A percentile compares a stretch with the other conserved stretches of the same genome.
Conservation (phyloP, 1,284 basidiomycete species). For the Butyriboletus appendiculatus region DNA sequence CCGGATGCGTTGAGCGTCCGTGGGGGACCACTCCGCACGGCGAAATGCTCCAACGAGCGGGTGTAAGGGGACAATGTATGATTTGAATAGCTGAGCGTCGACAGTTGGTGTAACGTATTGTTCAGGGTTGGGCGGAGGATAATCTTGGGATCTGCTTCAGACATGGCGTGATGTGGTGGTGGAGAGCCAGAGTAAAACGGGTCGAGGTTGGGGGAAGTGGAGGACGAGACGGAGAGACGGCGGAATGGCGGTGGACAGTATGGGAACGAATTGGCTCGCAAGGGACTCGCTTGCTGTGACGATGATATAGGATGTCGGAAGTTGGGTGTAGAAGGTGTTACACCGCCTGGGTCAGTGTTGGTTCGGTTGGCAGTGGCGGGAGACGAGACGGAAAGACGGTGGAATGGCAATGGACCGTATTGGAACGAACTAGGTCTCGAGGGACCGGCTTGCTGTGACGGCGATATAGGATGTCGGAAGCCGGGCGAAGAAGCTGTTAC, state of each 20-base stretch:
- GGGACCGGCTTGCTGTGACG: constrained; percentile 17
- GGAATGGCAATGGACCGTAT: too few relatives aligned
- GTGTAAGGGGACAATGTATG: constrained; percentile 93
- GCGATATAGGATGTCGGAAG: constrained; percentile 4
- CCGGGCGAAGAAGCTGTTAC: constrained; percentile 11
- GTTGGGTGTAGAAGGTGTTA: constrained; percentile 9
- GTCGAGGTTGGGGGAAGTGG: constrained; percentile 27
- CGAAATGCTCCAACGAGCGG: constrained; percentile 84
- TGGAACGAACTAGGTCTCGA: constrained; percentile 4
- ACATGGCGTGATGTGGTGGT: constrained; percentile 36
- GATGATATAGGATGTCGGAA: constrained; percentile 4
- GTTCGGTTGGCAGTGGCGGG: not conserved
- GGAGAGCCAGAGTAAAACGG: constrained; percentile 41
- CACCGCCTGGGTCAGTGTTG: constrained; percentile 1
- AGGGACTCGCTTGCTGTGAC: constrained; percentile 20
- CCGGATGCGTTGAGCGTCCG: constrained; percentile 37
- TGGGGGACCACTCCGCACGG: constrained; percentile 82
- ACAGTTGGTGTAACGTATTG: constrained; percentile 79
- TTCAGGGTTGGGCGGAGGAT: constrained; percentile 68
- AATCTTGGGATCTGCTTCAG: constrained; percentile 54
- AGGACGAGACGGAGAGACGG: constrained; percentile 48
- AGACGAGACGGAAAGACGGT: too few relatives aligned
- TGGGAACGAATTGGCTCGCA: constrained; percentile 12
- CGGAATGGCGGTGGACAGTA: constrained; percentile 30
- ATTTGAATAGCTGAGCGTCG: constrained; percentile 82